Evolutionary conservation across 1,284 basidiomycete genomes (phyloP).

Genomic region (Cerrena zonata): DNA sequence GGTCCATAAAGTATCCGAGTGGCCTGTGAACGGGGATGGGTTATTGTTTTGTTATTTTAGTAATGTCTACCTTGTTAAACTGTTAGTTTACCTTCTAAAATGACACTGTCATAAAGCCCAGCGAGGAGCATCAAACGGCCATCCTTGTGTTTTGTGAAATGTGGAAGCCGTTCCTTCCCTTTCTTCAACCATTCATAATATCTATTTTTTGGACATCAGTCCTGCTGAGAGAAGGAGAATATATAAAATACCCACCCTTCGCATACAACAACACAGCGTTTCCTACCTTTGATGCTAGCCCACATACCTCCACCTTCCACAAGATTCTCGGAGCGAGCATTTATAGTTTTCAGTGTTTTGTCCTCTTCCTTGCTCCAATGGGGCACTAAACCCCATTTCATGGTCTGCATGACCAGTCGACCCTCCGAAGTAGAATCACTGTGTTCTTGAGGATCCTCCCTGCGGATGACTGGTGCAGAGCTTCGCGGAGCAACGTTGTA

Average conservation of each 20-base stretch:
- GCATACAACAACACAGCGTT: constrained; percentile 74
- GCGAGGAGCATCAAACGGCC: constrained; percentile 78
- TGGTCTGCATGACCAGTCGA: constrained; percentile 53
- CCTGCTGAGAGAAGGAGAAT: constrained; percentile 1
- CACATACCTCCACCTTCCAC: constrained; percentile 74
- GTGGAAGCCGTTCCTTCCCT: constrained; percentile 70
- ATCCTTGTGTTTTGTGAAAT: constrained; percentile 71
- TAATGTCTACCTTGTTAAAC: too few species aligned
- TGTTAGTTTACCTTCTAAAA: constrained; percentile 48
- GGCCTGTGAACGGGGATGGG: constrained; percentile 32
- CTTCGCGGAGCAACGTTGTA: constrained; percentile 72
- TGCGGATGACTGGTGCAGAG: constrained; percentile 59
- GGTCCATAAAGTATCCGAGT: constrained; percentile 63
- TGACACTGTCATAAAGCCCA: constrained; percentile 77
- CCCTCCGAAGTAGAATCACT: constrained; percentile 1
- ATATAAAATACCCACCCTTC: constrained; percentile 55
- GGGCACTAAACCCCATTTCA: constrained; percentile 90
- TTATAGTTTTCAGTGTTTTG: constrained; percentile 75
- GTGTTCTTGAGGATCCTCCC: constrained; percentile 14
- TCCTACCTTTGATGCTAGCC: constrained; percentile 71
- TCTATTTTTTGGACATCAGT: constrained; percentile 31
- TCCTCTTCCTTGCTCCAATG: constrained; percentile 78
- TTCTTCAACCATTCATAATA: constrained; percentile 92
- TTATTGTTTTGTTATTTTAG: constrained; percentile 14
- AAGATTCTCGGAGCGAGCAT: constrained; percentile 82